Evolutionary conservation across 192 early-diverging fungal genomes (phyloP), one percentile per base, ranked within the genome.

Genomic region (Dissophora ornata): DNA sequence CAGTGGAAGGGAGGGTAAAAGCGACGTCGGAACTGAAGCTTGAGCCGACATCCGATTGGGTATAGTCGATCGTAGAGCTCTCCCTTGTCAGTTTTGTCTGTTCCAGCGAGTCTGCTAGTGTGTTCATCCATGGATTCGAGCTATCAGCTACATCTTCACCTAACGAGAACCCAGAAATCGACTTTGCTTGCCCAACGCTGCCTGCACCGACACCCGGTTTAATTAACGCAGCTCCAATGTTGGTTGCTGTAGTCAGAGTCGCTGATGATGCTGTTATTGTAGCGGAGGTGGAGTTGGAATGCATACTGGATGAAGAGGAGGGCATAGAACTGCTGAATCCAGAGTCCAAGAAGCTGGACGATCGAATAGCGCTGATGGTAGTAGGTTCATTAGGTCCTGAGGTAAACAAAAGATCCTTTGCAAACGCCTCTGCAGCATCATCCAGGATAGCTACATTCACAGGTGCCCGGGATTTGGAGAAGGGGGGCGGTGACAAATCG

Each of bases 41-140:
- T 16, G 24, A 1, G 0, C 28, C 34, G 9, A 46, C 45, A 26
- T 60, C 64, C 29, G 73, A 57, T 28, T 62, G 58, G 45, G 73
- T 65, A 62, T 77, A 77, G 45, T 60, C 58, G 12, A 67, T 52
- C 36, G 24, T 41, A 16, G 56, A 2, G 24, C 10, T 28, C 13
- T 7, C 34, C 18, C 51, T 4, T 11, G 3, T 24, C 24, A 66
- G 24, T 12, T 52, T 67, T 41, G 71, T 56, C 13, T 48, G n/a
- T 4, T 67, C 58, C 38, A 67, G 8, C 1, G 73, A 77, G 15
- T 77, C 73, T 3, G 29, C 58, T 19, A 77, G 22, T 2, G 57
- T 36, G 28, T 77, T 77, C 63, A 62, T 67, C 73, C 73, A 77
- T 1, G 73, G 73, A 29, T 77, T 77, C 21, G 63, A 56, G 41